A percentile compares a stretch with the other conserved stretches of the same genome.
phyloP scores from a whole-genome alignment of 1,284 basidiomycete species.

The Sporisorium graminicola region DNA sequence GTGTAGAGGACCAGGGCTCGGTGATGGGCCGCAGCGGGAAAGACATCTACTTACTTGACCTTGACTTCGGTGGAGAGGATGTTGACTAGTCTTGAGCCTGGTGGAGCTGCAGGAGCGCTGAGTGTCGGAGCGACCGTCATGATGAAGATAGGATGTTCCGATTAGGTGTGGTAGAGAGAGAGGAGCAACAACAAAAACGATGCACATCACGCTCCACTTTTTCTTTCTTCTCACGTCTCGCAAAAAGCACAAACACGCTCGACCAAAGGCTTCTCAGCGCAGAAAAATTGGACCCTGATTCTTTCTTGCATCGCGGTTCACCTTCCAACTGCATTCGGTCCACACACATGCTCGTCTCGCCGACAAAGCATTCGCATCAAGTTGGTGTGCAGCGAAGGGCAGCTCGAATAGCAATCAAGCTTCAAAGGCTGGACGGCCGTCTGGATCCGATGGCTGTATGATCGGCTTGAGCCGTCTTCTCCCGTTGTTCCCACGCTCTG shows the following conservation, averaged over 20 bases:
- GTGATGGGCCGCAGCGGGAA: not conserved
- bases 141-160: not conserved
- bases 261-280: not conserved
- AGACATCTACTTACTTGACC: slow-evolving; percentile 17
- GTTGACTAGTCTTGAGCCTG: slow-evolving; percentile 19
- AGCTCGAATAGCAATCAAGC: not conserved
- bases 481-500: slow-evolving; percentile 7
- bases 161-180: not conserved
- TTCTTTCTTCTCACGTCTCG: too few species aligned
- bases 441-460: slow-evolving; percentile 8
- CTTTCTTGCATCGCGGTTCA: not conserved
- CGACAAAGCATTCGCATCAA: not conserved
- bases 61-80: slow-evolving; percentile 35
- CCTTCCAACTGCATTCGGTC: not conserved
- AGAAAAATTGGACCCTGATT: not conserved
- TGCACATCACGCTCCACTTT: not conserved
- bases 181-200: not conserved
- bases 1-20: not conserved
- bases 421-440: not conserved
- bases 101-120: slow-evolving; percentile 7
- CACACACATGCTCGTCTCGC: not conserved
- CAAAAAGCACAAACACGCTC: not conserved
- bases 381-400: not conserved
- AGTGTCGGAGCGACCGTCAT: slow-evolving; percentile 37
- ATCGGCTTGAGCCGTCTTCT: not conserved